Conservation (phyloP, 2,329 filamentous ascomycete genomes). For the Domatiomyces catenatus region DNA sequence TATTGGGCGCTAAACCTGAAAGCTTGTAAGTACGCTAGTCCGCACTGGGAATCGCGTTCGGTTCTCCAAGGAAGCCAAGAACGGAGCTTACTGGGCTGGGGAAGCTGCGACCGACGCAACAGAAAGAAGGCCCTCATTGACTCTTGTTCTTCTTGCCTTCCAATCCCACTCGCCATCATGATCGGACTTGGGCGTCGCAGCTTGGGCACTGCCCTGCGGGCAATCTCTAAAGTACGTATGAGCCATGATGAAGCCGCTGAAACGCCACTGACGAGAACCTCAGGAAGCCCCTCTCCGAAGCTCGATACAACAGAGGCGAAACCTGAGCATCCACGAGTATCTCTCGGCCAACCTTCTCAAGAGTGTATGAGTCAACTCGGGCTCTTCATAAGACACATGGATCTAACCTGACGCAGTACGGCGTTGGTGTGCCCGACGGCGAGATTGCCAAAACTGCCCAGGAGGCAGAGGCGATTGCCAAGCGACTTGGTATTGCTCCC, state of each 20-base stretch:
- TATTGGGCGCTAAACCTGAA: no score
- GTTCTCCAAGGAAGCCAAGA: not conserved
- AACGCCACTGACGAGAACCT: slow-evolving; percentile 2
- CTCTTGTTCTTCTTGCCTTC: slow-evolving; percentile 4
- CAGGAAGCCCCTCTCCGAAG: slow-evolving; percentile 42
- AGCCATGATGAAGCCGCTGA: not conserved
- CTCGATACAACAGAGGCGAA: slow-evolving; percentile 60
- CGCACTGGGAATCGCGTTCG: no score
- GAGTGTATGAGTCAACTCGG: slow-evolving; percentile 30
- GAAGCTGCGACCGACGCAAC: not conserved
- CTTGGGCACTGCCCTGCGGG: slow-evolving; percentile 14
- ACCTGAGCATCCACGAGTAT: slow-evolving; percentile 96
- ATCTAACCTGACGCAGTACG: slow-evolving; percentile 49
- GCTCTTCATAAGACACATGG: slow-evolving; percentile 2
- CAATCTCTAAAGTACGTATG: not conserved
- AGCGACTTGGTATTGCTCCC: slow-evolving; percentile 55
- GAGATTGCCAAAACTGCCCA: slow-evolving; percentile 65
- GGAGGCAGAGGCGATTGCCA: slow-evolving; percentile 84
- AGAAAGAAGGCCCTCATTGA: not conserved
- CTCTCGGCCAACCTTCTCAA: slow-evolving; percentile 83
- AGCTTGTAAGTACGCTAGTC: no score
- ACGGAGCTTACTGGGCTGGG: not conserved
- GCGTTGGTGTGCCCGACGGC: slow-evolving; percentile 81
- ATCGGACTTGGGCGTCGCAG: slow-evolving; percentile 16
- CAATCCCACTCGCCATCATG: slow-evolving; percentile 9